phyloP scores from a whole-genome alignment of 768 basidiomycete genomes.

The Rhodotorula paludigena region DNA sequence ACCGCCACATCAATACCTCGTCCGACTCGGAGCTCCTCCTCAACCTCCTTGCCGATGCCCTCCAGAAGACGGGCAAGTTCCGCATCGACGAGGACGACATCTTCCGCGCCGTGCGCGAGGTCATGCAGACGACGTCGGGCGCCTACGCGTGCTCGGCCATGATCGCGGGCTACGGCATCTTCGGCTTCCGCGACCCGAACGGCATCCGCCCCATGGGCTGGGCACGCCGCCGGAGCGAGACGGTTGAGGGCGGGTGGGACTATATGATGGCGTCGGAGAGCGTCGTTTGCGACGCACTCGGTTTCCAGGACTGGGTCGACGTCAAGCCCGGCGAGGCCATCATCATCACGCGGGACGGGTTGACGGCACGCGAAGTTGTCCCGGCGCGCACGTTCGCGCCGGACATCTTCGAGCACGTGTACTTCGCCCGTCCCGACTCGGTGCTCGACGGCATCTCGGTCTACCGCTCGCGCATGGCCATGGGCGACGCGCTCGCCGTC shows the following conservation, averaged over 20 bases:
- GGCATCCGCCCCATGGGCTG: conserved; percentile 91
- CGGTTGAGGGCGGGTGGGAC: conserved; percentile 58
- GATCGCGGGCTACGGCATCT: conserved; percentile 97
- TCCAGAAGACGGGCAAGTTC: conserved; percentile 97
- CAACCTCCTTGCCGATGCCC: conserved; percentile 94
- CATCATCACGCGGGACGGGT: conserved; percentile 75
- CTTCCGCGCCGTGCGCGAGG: conserved; percentile 81
- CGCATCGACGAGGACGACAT: conserved; percentile 98
- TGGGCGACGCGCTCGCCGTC: conserved; percentile 91
- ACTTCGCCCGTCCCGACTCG: conserved; percentile 95
- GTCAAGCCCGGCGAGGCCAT: conserved; percentile 91
- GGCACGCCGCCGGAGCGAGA: conserved; percentile 58
- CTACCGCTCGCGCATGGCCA: conserved; percentile 96
- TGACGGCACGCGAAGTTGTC: conserved; percentile 69
- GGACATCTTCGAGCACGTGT: conserved; percentile 92
- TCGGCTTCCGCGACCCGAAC: conserved; percentile 96
- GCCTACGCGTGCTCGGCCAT: conserved; percentile 98
- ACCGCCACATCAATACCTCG: conserved; percentile 97
- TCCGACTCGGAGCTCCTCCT: conserved; percentile 96
- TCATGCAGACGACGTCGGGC: conserved; percentile 82
- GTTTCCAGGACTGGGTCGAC: conserved; percentile 89
- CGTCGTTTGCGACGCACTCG: conserved; percentile 88
- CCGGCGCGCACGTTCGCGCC: conserved; percentile 75
- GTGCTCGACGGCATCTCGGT: conserved; percentile 96
- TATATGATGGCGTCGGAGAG: conserved; percentile 92